Percentiles rank a stretch among this genome's conserved stretches.
phyloP scores from a whole-genome alignment of 257 asterid species.

The Echium plantagineum region DNA sequence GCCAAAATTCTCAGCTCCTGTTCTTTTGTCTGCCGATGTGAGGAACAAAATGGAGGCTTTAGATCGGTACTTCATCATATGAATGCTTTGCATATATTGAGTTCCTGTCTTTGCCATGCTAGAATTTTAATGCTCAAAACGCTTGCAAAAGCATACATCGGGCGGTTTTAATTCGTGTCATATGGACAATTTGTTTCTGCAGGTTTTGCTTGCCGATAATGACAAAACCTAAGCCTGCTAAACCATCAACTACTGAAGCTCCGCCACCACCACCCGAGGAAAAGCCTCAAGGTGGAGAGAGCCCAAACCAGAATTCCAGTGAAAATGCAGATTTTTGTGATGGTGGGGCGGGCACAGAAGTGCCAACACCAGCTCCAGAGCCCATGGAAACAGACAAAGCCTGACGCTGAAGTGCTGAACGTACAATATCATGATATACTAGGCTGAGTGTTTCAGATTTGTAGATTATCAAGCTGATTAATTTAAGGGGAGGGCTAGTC shows the following conservation, averaged over 20 bases:
- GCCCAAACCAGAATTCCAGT: slow-evolving; percentile 18
- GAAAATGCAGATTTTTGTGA: slow-evolving; percentile 14
- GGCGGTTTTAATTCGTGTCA: too few relatives aligned
- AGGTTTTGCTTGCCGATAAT: slow-evolving; percentile 78
- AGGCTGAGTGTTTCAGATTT: too few relatives aligned
- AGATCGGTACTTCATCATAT: slow-evolving; percentile 39
- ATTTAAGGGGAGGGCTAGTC: too few relatives aligned
- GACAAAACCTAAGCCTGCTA: slow-evolving; percentile 81
- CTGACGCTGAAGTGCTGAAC: slow-evolving; percentile 18
- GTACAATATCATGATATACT: slow-evolving; percentile 14
- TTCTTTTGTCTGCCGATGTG: slow-evolving; percentile 59
- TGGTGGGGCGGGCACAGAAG: slow-evolving; percentile 15
- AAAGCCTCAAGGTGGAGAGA: slow-evolving; percentile 36
- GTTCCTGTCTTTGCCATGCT: too few relatives aligned
- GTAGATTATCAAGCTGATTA: too few relatives aligned
- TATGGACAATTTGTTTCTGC: slow-evolving; percentile 2
- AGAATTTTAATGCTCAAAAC: too few relatives aligned
- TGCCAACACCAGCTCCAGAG: slow-evolving; percentile 19
- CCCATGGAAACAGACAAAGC: slow-evolving; percentile 64
- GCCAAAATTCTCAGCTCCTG: slow-evolving; percentile 62
- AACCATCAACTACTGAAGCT: slow-evolving; percentile 60
- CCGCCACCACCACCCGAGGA: slow-evolving; percentile 41
- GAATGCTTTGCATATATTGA: too few relatives aligned
- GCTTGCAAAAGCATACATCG: too few relatives aligned
- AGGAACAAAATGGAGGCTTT: slow-evolving; percentile 69